phyloP scores from a whole-genome alignment of 805 yeast genomes.

The Scheffersomyces ergatensis region DNA sequence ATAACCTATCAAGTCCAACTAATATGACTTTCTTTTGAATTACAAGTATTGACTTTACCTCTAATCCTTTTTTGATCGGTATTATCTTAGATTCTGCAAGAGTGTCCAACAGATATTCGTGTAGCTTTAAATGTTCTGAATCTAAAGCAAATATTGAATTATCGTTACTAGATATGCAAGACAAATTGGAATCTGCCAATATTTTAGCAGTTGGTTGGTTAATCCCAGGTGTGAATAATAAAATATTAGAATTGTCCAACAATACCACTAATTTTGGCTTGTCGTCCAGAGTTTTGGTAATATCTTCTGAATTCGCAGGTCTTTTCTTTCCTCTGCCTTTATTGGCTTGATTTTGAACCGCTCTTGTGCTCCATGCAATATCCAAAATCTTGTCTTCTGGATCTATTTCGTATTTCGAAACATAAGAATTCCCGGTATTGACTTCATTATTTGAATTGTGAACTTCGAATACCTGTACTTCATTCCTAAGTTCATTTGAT shows the following conservation, averaged over 20 bases:
- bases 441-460: constrained; percentile 7
- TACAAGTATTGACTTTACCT: not conserved
- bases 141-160: not conserved
- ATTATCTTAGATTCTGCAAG: not conserved
- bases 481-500: constrained; percentile 44
- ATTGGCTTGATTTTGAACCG: constrained; percentile 3
- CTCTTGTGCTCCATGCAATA: constrained; percentile 34
- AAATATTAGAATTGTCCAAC: constrained; percentile 35
- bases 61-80: not conserved
- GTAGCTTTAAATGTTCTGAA: not conserved
- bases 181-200: constrained; percentile 14
- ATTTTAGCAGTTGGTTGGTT: constrained; percentile 38
- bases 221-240: constrained; percentile 42
- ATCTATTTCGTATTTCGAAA: constrained; percentile 38
- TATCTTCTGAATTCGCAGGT: constrained; percentile 3
- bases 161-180: not conserved
- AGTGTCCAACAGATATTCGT: not conserved
- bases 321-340: constrained; percentile 23
- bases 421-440: constrained; percentile 13
- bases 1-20: not conserved
- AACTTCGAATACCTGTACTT: constrained; percentile 35
- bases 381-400: constrained; percentile 34
- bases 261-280: constrained; percentile 26
- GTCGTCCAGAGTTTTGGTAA: constrained; percentile 1
- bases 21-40: not conserved